Conservation (phyloP, 164 flowering plant species). For the Berberis thunbergii region DNA sequence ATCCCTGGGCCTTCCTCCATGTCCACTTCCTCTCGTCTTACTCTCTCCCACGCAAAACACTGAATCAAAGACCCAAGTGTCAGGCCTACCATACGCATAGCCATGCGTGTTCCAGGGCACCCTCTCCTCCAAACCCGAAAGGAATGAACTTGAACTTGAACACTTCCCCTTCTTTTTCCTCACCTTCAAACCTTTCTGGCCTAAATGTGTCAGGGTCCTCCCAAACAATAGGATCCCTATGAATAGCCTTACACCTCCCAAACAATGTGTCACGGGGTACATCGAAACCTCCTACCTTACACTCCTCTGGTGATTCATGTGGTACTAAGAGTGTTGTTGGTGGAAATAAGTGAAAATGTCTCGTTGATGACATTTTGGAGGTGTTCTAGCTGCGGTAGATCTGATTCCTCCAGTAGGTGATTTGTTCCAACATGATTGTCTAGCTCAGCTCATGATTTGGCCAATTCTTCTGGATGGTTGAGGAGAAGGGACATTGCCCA, state of each 20-base stretch:
- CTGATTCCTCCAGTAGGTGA: background rate
- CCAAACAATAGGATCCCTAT: conserved; percentile 3
- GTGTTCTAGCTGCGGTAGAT: background rate
- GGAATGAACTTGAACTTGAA: conserved; percentile 1
- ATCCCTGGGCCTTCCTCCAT: conserved; percentile 6
- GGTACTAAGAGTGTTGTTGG: conserved; percentile 3
- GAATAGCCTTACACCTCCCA: conserved; percentile 5
- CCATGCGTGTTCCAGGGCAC: conserved; percentile 8
- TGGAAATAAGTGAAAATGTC: conserved; percentile 2
- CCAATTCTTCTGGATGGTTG: background rate
- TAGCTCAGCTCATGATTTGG: background rate
- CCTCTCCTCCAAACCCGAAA: conserved; percentile 6
- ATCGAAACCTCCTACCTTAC: background rate
- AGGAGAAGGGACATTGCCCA: conserved; percentile 1
- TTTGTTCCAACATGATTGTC: background rate
- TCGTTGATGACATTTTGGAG: background rate
- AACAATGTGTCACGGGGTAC: conserved; percentile 1
- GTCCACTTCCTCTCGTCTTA: background rate
- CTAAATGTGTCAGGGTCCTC: background rate
- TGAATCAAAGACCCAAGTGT: conserved; percentile 2
- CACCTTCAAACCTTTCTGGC: conserved; percentile 3
- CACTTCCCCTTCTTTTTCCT: background rate
- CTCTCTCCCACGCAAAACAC: conserved; percentile 6
- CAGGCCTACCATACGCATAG: conserved; percentile 7
- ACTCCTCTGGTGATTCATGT: conserved; percentile 3